Evolutionary conservation across 2,329 filamentous ascomycete species (phyloP), one percentile per base, ranked within the genome.

Genomic region (Diplodia mutila): DNA sequence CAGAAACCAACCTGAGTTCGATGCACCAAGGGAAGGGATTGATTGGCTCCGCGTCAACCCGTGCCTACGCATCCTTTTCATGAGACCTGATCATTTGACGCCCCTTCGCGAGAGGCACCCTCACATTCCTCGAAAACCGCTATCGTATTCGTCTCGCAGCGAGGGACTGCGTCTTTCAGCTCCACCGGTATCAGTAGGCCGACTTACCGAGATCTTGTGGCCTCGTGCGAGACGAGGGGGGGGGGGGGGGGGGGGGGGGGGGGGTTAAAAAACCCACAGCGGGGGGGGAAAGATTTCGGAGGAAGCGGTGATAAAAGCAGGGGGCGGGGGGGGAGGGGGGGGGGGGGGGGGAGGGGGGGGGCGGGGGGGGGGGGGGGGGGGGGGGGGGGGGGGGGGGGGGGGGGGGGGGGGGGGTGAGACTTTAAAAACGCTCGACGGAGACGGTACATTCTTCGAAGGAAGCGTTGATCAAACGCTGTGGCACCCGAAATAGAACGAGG

Each of bases 221-320:
- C 14, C 59, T 63, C 59, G 59, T 63, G 59, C 59, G 59, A 63
- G 29, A 42, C n/a, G n/a, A n/a, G n/a, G n/a, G n/a, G n/a, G n/a
- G n/a, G n/a, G n/a, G n/a, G n/a, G n/a, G n/a, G n/a, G n/a, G n/a
- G n/a, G 5, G 16, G 46, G 37, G 7, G 42, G 42, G 12, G 16
- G 29, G 27, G 46, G 25, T 29, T 29, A 48, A 46, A 21, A 63
- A 18, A 42, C 49, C 25, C 57, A 61, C 11, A 16, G 16, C 27
- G 42, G 18, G 27, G 57, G n/a, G n/a, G n/a, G n/a, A n/a, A n/a
- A n/a, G n/a, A n/a, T n/a, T n/a, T n/a, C n/a, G n/a, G 42, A 63
- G 59, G 52, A 63, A n/a, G 46, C 42, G 39, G 29, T 34, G 57
- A n/a, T n/a, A n/a, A n/a, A n/a, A n/a, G n/a, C n/a, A n/a, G n/a